Base-by-base conservation (phyloP, 176 grass and related monocot genomes). In the Thinopyrum elongatum region DNA sequence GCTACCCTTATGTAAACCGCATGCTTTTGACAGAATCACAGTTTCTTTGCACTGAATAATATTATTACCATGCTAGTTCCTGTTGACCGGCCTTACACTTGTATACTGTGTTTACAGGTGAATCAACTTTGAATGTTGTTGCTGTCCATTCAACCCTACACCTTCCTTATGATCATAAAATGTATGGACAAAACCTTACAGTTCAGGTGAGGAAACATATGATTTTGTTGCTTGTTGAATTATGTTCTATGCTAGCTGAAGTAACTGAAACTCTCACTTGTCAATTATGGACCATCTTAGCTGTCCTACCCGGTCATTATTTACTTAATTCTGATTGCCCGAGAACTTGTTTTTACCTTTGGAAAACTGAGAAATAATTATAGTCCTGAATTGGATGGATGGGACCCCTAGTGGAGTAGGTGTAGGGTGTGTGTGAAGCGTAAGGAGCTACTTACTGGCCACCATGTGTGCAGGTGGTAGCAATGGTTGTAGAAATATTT, bases 171-270 rank as follows among this genome's bases (percentile, higher is more conserved):
- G 94, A 99, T 80, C 97, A 99, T 72, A 30, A 28, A 5, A 91
- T 99, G 97, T 86, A 93, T 81, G 86, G 93, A 51, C 97, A 99
- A 41, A 99, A 99, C 90, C 97, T 99, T 84, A 99, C 97, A 65
- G 74, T 92, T 82, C 94, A 99, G 97, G 97, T 99, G 16, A 85
- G 85, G n/a, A 76, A 83, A 33, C 25, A 33, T 64, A 21, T 7
- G 14, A 65, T 80, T 33, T 28, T 51, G 17, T 70, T 83, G 10
- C 21, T 73, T 70, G 10, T 8, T 58, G 17, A 21, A 8, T 25
- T 65, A 42, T 57, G 27, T n/a, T 29, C 15, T 82, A 53, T 86
- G 19, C 13, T 53, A 55, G 3, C 30, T 63, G 51, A 90, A 69
- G n/a, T 70, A 63, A 35, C 29, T 51, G 22, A 35, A 61, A 80